These are phyloP conservation scores for Tricholomella constricta DNA, from an alignment of 768 basidiomycete genomes.

Conservation along the genomic window DNA sequence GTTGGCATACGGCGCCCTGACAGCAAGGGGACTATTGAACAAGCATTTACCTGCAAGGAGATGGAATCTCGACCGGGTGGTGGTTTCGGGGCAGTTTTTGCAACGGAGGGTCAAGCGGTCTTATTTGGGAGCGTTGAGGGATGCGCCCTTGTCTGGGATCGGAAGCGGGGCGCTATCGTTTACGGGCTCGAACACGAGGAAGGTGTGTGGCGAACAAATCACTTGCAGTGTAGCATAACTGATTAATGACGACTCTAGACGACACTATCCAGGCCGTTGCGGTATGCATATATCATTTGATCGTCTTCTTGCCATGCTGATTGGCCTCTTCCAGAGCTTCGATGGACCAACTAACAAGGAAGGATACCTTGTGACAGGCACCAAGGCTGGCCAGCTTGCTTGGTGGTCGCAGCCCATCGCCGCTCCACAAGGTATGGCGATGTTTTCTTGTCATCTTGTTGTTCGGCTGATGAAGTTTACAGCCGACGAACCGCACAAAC, in stretches of 20 bases:
- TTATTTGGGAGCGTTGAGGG: conserved; percentile 58
- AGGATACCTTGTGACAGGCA: conserved; percentile 57
- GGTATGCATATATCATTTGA: conserved; percentile 29
- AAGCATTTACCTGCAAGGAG: conserved; percentile 50
- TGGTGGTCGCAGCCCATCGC: conserved; percentile 60
- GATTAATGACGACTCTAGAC: conserved; percentile 28
- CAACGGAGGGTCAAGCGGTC: conserved; percentile 51
- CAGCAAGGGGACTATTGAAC: conserved; percentile 53
- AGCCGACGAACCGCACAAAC: conserved; percentile 9
- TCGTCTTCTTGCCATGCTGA: neutral
- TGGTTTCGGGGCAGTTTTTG: conserved; percentile 55
- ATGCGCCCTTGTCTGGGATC: conserved; percentile 66
- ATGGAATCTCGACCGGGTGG: conserved; percentile 30
- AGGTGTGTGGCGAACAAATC: conserved; percentile 38
- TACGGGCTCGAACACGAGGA: conserved; percentile 65
- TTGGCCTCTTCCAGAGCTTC: conserved; percentile 40
- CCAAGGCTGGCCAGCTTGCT: conserved; percentile 51
- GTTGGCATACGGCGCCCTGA: conserved; percentile 52
- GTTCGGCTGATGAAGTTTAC: neutral
- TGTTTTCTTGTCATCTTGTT: neutral
- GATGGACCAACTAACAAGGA: conserved; percentile 43
- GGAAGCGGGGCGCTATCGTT: conserved; percentile 49
- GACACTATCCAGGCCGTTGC: conserved; percentile 45
- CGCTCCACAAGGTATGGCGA: conserved; percentile 21
- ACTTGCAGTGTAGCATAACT: conserved; percentile 15